Evolutionary conservation across 2,329 filamentous ascomycete genomes (phyloP).

Genomic region (Chaetomiaceae sp.): DNA sequence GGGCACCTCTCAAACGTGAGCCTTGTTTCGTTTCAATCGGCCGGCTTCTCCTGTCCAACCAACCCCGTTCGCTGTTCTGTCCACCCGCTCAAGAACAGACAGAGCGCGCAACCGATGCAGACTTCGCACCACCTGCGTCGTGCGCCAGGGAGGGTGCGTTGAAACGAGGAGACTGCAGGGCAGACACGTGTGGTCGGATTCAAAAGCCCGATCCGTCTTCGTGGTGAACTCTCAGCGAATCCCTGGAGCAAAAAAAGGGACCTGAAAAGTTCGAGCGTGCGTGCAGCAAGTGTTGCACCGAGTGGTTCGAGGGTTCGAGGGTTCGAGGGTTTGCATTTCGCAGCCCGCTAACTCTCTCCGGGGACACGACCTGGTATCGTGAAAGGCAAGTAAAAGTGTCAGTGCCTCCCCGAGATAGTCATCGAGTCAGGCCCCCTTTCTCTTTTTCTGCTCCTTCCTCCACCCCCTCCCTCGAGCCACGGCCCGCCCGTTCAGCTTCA

Average conservation of each 20-base stretch:
- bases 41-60: conserved; percentile 11
- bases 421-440: no score
- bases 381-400: no score
- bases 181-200: conserved; percentile 6
- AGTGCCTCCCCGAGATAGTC: neutral
- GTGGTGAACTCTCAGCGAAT: neutral
- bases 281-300: neutral
- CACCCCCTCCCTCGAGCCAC: no score
- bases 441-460: no score
- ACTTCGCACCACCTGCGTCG: neutral
- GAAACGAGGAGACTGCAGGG: conserved; percentile 14
- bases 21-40: conserved; percentile 23
- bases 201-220: neutral
- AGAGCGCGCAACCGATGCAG: neutral
- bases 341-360: neutral
- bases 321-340: neutral
- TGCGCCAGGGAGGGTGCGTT: neutral
- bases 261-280: neutral
- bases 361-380: no score
- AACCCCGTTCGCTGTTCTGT: conserved; percentile 10
- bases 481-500: no score
- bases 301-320: no score
- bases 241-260: neutral
- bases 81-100: neutral
- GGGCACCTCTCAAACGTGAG: conserved; percentile 20